Conservation (phyloP, 2,329 filamentous ascomycete species). For the Alternaria brassicae region DNA sequence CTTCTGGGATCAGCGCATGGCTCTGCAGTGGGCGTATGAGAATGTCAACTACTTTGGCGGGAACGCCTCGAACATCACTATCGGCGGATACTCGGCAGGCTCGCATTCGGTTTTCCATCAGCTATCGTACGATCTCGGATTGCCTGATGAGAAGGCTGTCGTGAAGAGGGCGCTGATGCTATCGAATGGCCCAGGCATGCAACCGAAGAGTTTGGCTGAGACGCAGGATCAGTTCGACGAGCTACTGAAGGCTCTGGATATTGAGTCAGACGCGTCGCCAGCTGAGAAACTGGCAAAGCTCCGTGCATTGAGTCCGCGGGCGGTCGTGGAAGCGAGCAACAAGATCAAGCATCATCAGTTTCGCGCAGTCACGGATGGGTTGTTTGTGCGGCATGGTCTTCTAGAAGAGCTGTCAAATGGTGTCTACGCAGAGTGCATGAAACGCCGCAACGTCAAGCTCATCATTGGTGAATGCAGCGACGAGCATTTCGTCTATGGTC, state of each 20-base stretch:
- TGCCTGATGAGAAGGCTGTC: conserved; percentile 55
- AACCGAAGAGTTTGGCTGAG: conserved; percentile 58
- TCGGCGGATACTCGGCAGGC: conserved; percentile 65
- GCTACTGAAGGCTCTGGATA: conserved; percentile 54
- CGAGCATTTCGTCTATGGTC: conserved; percentile 61
- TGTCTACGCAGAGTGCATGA: conserved; percentile 56
- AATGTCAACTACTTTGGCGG: conserved; percentile 62
- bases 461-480: conserved; percentile 63
- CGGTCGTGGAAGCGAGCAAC: conserved; percentile 54
- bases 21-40: conserved; percentile 63
- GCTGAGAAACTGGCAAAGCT: conserved; percentile 57
- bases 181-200: conserved; percentile 61
- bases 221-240: conserved; percentile 62
- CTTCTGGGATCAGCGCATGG: conserved; percentile 65
- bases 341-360: conserved; percentile 61
- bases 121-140: conserved; percentile 62
- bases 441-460: conserved; percentile 55
- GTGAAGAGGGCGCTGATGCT: conserved; percentile 62
- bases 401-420: conserved; percentile 59
- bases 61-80: conserved; percentile 59
- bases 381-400: conserved; percentile 56
- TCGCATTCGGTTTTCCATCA: conserved; percentile 65
- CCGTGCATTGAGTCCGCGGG: conserved; percentile 48
- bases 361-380: conserved; percentile 59
- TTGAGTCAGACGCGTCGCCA: conserved; percentile 51